A percentile compares a stretch with the other conserved stretches of the same genome.
These are phyloP conservation scores for Blastobotrys petasosporus DNA, from an alignment of 1,139 yeast species.

Conservation along the genomic window DNA sequence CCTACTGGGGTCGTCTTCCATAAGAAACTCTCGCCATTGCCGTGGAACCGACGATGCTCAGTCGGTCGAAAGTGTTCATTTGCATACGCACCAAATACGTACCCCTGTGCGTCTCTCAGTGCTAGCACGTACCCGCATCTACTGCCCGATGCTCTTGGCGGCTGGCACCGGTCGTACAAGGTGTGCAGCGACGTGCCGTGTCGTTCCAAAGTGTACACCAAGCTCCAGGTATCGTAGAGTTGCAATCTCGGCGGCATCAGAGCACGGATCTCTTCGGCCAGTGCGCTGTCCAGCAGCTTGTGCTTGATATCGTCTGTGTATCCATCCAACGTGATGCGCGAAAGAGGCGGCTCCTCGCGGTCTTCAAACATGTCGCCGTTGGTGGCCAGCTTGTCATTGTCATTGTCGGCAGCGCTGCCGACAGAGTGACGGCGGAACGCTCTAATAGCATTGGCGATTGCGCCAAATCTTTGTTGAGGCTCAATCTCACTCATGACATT, in stretches of 20 bases:
- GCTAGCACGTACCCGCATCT: conserved; percentile 67
- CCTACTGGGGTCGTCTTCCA: conserved; percentile 49
- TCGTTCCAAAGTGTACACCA: conserved; percentile 79
- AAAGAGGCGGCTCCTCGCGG: conserved; percentile 36
- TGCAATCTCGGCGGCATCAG: conserved; percentile 76
- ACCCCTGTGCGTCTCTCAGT: conserved; percentile 55
- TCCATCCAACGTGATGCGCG: conserved; percentile 49
- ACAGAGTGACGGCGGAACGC: conserved; percentile 5
- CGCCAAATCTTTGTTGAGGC: conserved; percentile 8
- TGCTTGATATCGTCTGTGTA: conserved; percentile 52
- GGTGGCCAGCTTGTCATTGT: neutral
- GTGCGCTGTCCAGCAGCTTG: conserved; percentile 48
- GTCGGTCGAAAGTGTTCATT: conserved; percentile 70
- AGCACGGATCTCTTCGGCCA: conserved; percentile 69
- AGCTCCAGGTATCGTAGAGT: conserved; percentile 67
- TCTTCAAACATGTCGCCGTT: conserved; percentile 1
- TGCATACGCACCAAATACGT: conserved; percentile 74
- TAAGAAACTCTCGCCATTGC: conserved; percentile 91
- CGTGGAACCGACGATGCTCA: conserved; percentile 62
- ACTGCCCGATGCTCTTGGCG: conserved; percentile 31
- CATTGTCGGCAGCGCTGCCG: neutral
- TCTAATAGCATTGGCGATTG: conserved; percentile 10
- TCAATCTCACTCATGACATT: too few relatives aligned
- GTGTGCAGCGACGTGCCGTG: conserved; percentile 87
- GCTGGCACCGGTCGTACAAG: conserved; percentile 44